These are phyloP conservation scores for Suillus occidentalis DNA, from an alignment of 768 basidiomycete species.

Conservation along the genomic window DNA sequence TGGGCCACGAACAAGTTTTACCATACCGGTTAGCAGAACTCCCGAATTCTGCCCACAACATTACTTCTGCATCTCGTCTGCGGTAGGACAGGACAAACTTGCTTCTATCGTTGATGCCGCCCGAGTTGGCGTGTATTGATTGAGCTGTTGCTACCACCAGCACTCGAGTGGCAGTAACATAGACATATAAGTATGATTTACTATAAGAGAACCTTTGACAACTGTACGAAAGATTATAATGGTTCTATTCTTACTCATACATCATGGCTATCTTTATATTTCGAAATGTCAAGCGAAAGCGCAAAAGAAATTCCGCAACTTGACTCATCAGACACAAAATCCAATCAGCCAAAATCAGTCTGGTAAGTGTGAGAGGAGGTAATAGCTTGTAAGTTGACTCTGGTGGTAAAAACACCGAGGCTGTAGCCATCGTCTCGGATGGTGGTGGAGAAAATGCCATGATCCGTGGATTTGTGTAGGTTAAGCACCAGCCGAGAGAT, in stretches of 20 bases:
- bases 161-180: background rate
- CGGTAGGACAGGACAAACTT: too few species aligned
- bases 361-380: background rate
- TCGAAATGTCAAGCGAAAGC: background rate
- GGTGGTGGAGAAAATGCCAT: constrained; percentile 2
- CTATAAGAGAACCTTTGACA: background rate
- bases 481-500: constrained; percentile 60
- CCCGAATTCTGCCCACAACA: too few species aligned
- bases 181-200: background rate
- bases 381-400: background rate
- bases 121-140: too few species aligned
- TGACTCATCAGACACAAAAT: background rate
- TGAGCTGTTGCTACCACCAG: background rate
- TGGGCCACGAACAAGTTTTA: too few species aligned
- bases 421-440: background rate
- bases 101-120: too few species aligned
- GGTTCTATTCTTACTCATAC: background rate
- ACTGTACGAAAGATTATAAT: too few species aligned
- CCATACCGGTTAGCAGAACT: too few species aligned
- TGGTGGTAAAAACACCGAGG: background rate
- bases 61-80: too few species aligned
- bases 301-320: background rate
- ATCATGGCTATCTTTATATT: background rate
- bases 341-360: background rate
- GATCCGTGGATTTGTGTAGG: constrained; percentile 41